Conservation (phyloP, 495 filamentous ascomycete genomes). For the Pseudevernia furfuracea region DNA sequence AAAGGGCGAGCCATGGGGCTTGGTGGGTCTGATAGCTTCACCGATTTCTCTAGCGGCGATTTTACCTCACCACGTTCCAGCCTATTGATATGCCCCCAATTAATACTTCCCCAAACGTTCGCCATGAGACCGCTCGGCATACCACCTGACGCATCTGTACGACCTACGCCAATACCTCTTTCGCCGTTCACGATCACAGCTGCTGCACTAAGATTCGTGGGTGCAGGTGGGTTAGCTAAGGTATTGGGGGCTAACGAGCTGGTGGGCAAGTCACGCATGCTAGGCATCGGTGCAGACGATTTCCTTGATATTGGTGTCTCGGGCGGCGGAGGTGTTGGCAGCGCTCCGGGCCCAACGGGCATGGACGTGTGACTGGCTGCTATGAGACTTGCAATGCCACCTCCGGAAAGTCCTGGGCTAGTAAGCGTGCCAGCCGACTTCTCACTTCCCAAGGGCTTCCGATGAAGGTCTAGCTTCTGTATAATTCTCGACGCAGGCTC, state of each 20-base stretch:
- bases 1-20: constrained; percentile 11
- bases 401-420: constrained; percentile 37
- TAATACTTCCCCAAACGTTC: constrained; percentile 83
- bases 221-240: constrained; percentile 73
- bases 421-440: constrained; percentile 33
- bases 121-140: constrained; percentile 81
- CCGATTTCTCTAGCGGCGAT: constrained; percentile 14
- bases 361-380: constrained; percentile 77
- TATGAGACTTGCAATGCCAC: constrained; percentile 81
- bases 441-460: constrained; percentile 53
- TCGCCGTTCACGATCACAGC: constrained; percentile 78
- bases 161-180: constrained; percentile 52
- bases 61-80: constrained; percentile 47
- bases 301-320: constrained; percentile 30
- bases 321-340: constrained; percentile 30
- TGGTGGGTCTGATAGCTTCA: constrained; percentile 13
- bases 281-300: constrained; percentile 24
- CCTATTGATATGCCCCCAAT: constrained; percentile 71
- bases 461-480: constrained; percentile 83
- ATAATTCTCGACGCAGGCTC: constrained; percentile 84
- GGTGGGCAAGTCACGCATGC: constrained; percentile 39
- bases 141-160: constrained; percentile 53
- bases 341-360: constrained; percentile 43
- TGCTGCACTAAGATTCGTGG: constrained; percentile 79
- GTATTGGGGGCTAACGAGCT: constrained; percentile 75